Base-by-base conservation (phyloP, 2,329 filamentous ascomycete genomes). In the Cercospora sp. region DNA sequence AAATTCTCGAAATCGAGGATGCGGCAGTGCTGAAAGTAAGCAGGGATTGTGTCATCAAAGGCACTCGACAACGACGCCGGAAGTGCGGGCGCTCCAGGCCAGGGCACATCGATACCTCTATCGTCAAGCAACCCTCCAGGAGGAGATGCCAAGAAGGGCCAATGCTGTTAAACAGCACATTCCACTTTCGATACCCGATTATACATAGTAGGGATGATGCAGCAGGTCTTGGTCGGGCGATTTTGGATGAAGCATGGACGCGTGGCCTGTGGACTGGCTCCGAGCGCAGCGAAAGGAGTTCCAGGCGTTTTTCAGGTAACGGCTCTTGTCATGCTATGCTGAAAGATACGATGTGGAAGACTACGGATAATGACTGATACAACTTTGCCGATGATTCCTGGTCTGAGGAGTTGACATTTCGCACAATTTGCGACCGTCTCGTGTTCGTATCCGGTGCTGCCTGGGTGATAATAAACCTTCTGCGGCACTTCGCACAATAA, bases 11-110 rank as follows among this genome's bases (percentile, higher is more conserved):
- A 6, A 2, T 40, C 1, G 3, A 12, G 3, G 0, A 9, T 40
- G 33, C 13, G 12, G 30, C 12, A 26, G 20, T n/a, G 31, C 62
- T 64, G 62, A 64, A 23, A n/a, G 28, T 23, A 5, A n/a, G 13
- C 62, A 64, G 62, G 94, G 78, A 99, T 99, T 77, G 95, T 99
- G 73, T 98, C 94, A 66, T 95, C 91, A 88, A 98, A 98, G 87
- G 93, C 93, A 51, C 89, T 98, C 77, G 94, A 97, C 80, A 92
- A 91, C 78, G 93, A 68, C 23, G 64, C 58, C 10, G 63, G 55
- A 51, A 60, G 57, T 65, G 63, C 63, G n/a, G 55, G 40, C n/a
- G 63, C 63, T 78, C 90, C 91, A 42, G 73, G 73, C 73, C 91
- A 95, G 77, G 89, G 89, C 74, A 88, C 91, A 74, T 91, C 92